These are phyloP conservation scores for Apophysomyces sp. DNA, from an alignment of 371 early-diverging fungal species.

Conservation along the genomic window DNA sequence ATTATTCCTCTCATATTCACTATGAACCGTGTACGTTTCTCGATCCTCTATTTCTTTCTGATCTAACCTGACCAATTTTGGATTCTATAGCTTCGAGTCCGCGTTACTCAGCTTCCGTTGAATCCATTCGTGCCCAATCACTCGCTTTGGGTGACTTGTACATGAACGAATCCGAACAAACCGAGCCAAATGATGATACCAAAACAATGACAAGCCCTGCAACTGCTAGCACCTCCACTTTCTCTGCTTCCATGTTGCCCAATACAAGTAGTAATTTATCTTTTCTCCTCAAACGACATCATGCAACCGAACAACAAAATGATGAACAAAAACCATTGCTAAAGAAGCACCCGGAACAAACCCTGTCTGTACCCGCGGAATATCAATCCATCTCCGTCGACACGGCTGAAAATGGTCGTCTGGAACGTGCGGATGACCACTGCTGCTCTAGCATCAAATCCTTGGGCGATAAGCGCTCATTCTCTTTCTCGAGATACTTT, in stretches of 20 bases:
- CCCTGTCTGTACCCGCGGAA: not conserved
- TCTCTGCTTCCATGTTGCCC: not conserved
- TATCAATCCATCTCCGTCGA: conserved; percentile 2
- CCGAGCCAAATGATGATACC: not conserved
- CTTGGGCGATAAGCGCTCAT: not conserved
- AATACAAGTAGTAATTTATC: not conserved
- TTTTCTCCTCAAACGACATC: not conserved
- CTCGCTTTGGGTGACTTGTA: conserved; percentile 47
- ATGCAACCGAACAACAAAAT: not conserved
- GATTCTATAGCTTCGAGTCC: conserved; percentile 14
- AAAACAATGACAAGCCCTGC: not conserved
- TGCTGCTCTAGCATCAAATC: not conserved
- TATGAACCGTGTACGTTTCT: conserved; percentile 22
- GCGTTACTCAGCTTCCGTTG: conserved; percentile 45
- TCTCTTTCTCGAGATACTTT: not conserved
- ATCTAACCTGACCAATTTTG: too few species aligned
- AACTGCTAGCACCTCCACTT: not conserved
- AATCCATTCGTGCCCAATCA: conserved; percentile 59
- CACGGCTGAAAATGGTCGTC: not conserved
- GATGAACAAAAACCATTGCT: conserved; percentile 1
- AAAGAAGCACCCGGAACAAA: not conserved
- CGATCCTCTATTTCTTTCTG: not conserved
- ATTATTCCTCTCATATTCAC: conserved; percentile 42
- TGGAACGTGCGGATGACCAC: not conserved
- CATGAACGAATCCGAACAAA: conserved; percentile 15